Evolutionary conservation across 768 basidiomycete genomes (phyloP), one percentile per base, ranked within the genome.

Genomic region (Boletus tomentosulus): DNA sequence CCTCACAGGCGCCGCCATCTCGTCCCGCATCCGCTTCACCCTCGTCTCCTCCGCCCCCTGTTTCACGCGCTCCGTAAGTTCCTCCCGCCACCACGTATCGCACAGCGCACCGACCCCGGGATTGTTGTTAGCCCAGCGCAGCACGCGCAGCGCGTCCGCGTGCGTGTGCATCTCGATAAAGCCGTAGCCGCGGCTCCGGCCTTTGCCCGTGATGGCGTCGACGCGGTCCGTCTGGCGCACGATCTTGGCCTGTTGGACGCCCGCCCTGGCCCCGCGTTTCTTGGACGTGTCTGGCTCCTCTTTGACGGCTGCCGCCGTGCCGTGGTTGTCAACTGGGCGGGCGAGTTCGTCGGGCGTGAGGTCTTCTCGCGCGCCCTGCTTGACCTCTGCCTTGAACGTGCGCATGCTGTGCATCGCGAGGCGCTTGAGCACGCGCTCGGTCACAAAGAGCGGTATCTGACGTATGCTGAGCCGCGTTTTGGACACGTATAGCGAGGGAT

Each of bases 111-210:
- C 79, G 0, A 89, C 78, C 4, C 77, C 80, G 1, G 81, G 71
- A 66, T 97, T 95, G 66, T 92, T 94, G 73, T 98, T 99, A 27
- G 90, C 87, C 92, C 92, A 98, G 33, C 97, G 80, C 43, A 98
- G 72, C 6, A 98, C 87, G 25, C 90, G 86, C 24, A 99, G 74
- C 6, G 96, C 93, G 66, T 98, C 92, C 6, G 87, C 84, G 62
- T 99, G 97, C 27, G 76, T 80, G 46, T 84, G 74, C 80, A 97
- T 81, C 74, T 98, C 96, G 31, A 98, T 65, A 73, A 99, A 98
- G 10, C 96, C 97, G 63, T 98, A 99, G 1, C 97, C 96, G 67
- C 89, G 92, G 63, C 88, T 91, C 50, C 87, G 80, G 1, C 92
- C 92, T 62, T 91, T 88, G 4, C 89, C 90, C 0, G 89, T 92